Evolutionary conservation across 2,329 filamentous ascomycete genomes (phyloP).

Genomic region (Cercospora sp.): DNA sequence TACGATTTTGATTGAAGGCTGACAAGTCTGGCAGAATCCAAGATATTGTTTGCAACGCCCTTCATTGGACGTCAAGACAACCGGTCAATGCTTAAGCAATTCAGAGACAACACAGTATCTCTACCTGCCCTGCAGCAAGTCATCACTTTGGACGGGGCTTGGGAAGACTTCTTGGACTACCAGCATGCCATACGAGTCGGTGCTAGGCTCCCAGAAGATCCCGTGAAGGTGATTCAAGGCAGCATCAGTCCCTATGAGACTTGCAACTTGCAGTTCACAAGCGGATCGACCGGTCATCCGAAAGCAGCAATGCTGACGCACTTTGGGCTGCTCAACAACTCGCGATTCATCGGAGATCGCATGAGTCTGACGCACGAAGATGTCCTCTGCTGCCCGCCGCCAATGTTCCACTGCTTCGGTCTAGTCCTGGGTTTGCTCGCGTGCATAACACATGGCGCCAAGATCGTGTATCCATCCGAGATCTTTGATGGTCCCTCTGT

Average conservation of each 20-base stretch:
- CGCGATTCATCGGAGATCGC: constrained; percentile 58
- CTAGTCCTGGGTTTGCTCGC: constrained; percentile 74
- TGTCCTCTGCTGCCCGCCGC: constrained; percentile 76
- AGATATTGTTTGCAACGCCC: constrained; percentile 70
- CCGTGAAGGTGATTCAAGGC: constrained; percentile 55
- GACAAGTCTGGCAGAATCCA: constrained; percentile 57
- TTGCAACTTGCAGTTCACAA: constrained; percentile 73
- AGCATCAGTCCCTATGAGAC: constrained; percentile 65
- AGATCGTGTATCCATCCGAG: constrained; percentile 74
- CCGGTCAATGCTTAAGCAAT: constrained; percentile 52
- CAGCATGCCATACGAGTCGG: constrained; percentile 45
- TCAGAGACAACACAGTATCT: constrained; percentile 19
- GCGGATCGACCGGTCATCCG: constrained; percentile 71
- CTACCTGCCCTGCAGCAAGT: constrained; percentile 31
- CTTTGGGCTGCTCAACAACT: constrained; percentile 33
- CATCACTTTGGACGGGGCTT: constrained; percentile 30
- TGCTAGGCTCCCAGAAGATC: constrained; percentile 50
- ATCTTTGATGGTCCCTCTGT: constrained; percentile 69
- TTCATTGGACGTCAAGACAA: constrained; percentile 68
- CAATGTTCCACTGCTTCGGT: constrained; percentile 84
- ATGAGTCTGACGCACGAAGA: constrained; percentile 68
- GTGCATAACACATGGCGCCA: constrained; percentile 70
- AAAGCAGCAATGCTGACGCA: constrained; percentile 72
- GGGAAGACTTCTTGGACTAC: constrained; percentile 30
- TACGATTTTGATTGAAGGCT: neutral